phyloP scores from a whole-genome alignment of 768 basidiomycete species.

The Calocybe gangraenosa region DNA sequence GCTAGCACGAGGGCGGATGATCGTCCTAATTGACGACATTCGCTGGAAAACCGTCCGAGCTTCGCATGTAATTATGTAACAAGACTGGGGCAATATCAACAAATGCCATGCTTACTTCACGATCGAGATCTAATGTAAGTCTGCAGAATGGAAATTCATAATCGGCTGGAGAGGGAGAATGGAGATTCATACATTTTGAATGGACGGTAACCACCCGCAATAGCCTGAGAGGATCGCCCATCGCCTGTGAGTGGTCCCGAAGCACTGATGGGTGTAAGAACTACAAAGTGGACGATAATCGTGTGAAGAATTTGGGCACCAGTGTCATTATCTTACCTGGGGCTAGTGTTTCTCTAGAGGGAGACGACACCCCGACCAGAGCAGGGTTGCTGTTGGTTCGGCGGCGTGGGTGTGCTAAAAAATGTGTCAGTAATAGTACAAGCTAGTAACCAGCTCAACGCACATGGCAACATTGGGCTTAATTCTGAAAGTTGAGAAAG shows the following conservation, averaged over 20 bases:
- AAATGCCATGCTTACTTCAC: neutral
- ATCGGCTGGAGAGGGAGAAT: neutral
- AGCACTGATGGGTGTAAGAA: neutral
- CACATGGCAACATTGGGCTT: too few species aligned
- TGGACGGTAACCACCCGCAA: neutral
- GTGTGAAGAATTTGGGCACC: neutral
- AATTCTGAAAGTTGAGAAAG: too few species aligned
- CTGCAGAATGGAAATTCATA: neutral
- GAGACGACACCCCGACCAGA: too few species aligned
- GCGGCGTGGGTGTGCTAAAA: too few species aligned
- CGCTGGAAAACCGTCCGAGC: conserved; percentile 11
- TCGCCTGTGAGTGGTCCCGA: neutral
- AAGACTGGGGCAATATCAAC: neutral
- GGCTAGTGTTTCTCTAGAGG: too few species aligned
- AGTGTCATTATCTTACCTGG: too few species aligned
- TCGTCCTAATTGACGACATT: conserved; percentile 15
- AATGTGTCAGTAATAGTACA: too few species aligned
- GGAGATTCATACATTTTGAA: neutral
- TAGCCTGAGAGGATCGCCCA: neutral
- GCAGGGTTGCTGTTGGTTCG: too few species aligned
- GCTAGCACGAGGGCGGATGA: conserved; percentile 18
- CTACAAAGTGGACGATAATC: neutral
- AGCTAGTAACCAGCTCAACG: too few species aligned
- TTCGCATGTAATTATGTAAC: neutral
- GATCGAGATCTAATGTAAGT: neutral